phyloP scores from a whole-genome alignment of 202 grass and related monocot species.

The Tripidium arundinaceum region DNA sequence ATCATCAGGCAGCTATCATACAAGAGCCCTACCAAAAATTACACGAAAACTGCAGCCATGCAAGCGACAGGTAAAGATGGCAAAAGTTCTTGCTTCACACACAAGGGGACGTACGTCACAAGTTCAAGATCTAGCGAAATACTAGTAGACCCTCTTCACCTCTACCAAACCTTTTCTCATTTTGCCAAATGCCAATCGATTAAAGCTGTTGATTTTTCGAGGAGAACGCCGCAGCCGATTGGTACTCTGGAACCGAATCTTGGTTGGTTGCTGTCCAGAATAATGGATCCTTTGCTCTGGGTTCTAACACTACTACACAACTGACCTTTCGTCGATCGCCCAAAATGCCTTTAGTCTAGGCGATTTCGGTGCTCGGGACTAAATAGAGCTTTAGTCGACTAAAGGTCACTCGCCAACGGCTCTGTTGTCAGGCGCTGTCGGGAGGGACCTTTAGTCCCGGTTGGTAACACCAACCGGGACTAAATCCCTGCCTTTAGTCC shows the following conservation, averaged over 20 bases:
- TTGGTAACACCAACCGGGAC: no score
- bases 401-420: no score
- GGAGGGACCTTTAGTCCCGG: no score
- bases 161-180: neutral
- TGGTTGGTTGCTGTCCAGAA: neutral
- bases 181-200: neutral
- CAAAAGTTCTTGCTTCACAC: neutral
- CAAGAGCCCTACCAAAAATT: neutral
- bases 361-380: no score
- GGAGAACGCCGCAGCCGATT: neutral
- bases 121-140: neutral
- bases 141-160: neutral
- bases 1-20: neutral
- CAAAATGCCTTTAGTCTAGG: no score
- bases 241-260: neutral
- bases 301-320: neutral
- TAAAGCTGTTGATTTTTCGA: no score
- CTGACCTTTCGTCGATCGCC: no score
- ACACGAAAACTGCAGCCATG: neutral
- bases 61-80: neutral
- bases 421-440: no score
- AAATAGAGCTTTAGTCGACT: no score
- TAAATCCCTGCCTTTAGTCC: no score
- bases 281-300: neutral
- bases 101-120: neutral